Evolutionary conservation across 345 rosid genomes (phyloP).

Genomic region (Reutealis trisperma): DNA sequence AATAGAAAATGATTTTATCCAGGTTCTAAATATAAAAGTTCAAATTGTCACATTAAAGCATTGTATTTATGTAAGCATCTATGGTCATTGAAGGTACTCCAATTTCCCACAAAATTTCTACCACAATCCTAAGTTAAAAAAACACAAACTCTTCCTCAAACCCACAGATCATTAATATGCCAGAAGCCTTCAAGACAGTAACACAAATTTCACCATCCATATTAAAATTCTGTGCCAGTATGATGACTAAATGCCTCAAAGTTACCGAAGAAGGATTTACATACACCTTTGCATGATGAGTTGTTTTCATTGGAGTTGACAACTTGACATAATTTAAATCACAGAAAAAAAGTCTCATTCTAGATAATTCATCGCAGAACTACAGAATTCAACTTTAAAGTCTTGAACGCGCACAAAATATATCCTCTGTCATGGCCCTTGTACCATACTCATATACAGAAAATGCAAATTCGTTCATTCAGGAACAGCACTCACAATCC

Average conservation of each 20-base stretch:
- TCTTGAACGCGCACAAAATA: not conserved
- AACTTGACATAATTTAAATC: not conserved
- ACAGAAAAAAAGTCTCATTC: not conserved
- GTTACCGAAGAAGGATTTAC: not conserved
- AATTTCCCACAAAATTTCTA: not conserved
- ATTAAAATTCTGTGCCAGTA: not conserved
- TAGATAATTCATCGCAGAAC: not conserved
- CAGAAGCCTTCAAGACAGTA: not conserved
- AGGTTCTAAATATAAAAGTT: not conserved
- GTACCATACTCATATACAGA: not conserved
- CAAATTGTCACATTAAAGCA: not conserved
- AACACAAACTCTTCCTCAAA: not conserved
- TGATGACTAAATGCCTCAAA: not conserved
- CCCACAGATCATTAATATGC: conserved; percentile 1
- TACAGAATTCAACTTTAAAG: not conserved
- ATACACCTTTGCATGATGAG: not conserved
- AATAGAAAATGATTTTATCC: not conserved
- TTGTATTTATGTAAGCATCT: not conserved
- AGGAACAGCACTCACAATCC: not conserved
- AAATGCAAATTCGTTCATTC: not conserved
- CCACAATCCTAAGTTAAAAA: not conserved
- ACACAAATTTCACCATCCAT: not conserved
- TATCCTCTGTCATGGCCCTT: not conserved
- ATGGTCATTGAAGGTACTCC: too few species aligned
- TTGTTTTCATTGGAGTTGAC: not conserved